Evolutionary conservation across 768 basidiomycete species (phyloP), one percentile per base, ranked within the genome.

Genomic region (Agrocybe chaxingu): DNA sequence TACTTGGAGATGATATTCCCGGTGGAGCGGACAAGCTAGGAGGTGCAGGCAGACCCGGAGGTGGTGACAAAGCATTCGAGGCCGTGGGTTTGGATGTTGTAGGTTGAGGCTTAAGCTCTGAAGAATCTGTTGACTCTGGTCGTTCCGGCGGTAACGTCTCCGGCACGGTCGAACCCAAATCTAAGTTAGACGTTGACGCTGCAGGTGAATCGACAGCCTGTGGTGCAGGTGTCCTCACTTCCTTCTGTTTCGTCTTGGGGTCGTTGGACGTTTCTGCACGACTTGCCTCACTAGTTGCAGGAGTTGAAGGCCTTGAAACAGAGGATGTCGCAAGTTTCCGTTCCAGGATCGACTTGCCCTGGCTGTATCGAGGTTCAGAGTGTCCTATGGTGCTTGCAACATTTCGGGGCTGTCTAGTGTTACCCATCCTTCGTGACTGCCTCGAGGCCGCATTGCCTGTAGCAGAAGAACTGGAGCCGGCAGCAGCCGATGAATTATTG

Each of bases 281-380:
- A 35, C 79, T 83, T 5, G 79, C 65, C 78, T 29, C 86, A 78
- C 42, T 62, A 32, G 79, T 72, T 18, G 76, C 49, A 30, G 65
- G 74, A 7, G 87, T 88, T 3, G 81, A 67, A 18, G 87, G 84
- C 7, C 87, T 85, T 13, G 87, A 84, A 29, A 77, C 63, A 1
- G 78, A 61, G 53, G 78, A 79, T 8, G 70, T 64, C 24, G 68
- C 55, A 8, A 58, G 38, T 58, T 76, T 85, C 24, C 73, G 69
- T 40, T 82, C 82, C 30, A 67, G 65, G n/a, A 65, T 60, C 6
- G 65, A 42, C 41, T 76, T 73, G 46, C 68, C 39, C 13, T 56
- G 55, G 35, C 66, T 48, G 10, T 63, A 7, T 41, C 74, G 75
- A 31, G 62, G 46, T 12, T 79, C 78, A 19, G 60, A 56, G 31